Percentiles rank a stretch among this genome's conserved stretches.
These are phyloP conservation scores for Fusarium subtropicale DNA, from an alignment of 2,329 filamentous ascomycete species.

Conservation along the genomic window DNA sequence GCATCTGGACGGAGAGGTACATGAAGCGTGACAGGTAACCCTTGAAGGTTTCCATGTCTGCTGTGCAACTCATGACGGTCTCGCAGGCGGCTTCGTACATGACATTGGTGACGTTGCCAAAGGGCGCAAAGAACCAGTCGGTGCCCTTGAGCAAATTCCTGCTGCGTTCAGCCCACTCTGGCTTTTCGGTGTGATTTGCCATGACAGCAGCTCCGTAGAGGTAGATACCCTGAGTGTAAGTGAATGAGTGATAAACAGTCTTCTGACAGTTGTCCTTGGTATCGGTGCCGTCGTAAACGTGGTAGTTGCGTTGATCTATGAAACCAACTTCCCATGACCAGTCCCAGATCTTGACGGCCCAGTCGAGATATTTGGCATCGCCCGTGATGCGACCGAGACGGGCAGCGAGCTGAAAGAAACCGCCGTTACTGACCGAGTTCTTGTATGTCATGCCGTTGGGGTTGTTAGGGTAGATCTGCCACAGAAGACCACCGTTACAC, in stretches of 20 bases:
- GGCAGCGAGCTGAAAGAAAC: slow-evolving; percentile 84
- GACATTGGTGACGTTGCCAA: slow-evolving; percentile 65
- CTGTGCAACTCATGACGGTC: slow-evolving; percentile 64
- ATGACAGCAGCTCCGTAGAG: slow-evolving; percentile 73
- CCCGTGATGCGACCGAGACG: slow-evolving; percentile 77
- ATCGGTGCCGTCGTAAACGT: slow-evolving; percentile 73
- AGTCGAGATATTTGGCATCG: slow-evolving; percentile 73
- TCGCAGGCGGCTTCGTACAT: slow-evolving; percentile 78
- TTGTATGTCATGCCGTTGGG: slow-evolving; percentile 83
- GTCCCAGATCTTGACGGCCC: slow-evolving; percentile 75
- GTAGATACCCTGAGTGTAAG: slow-evolving; percentile 74
- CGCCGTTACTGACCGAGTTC: slow-evolving; percentile 83
- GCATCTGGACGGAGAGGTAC: slow-evolving; percentile 67
- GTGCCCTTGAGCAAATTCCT: slow-evolving; percentile 64
- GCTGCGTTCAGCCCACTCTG: slow-evolving; percentile 66
- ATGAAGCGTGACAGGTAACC: slow-evolving; percentile 74
- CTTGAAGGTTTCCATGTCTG: slow-evolving; percentile 76
- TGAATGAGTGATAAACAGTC: slow-evolving; percentile 68
- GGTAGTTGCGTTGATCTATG: slow-evolving; percentile 62
- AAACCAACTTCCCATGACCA: slow-evolving; percentile 70
- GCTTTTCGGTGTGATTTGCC: slow-evolving; percentile 68
- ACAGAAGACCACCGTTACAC: slow-evolving; percentile 79
- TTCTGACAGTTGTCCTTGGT: slow-evolving; percentile 64
- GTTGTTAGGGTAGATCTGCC: slow-evolving; percentile 85
- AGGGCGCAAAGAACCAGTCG: slow-evolving; percentile 65